These are phyloP conservation scores for Gynochthodes officinalis DNA, from an alignment of 257 asterid genomes.

Conservation along the genomic window DNA sequence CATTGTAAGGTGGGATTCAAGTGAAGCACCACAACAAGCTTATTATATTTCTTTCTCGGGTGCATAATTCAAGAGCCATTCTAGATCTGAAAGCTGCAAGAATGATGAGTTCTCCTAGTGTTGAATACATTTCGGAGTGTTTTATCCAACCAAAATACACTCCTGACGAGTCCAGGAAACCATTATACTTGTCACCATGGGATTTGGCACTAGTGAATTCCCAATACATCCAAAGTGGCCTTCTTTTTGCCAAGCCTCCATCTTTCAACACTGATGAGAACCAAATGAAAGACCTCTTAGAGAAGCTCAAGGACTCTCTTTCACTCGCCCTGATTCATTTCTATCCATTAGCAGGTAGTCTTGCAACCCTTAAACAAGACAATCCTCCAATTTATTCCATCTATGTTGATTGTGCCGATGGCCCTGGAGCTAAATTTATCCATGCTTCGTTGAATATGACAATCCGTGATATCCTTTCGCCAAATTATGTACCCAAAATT, in stretches of 20 bases:
- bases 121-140: background rate
- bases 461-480: conserved; percentile 22
- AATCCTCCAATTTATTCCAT: conserved; percentile 10
- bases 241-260: conserved; percentile 14
- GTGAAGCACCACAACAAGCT: too few relatives aligned
- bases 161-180: background rate
- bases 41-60: too few relatives aligned
- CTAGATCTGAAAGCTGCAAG: too few relatives aligned
- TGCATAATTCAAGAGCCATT: too few relatives aligned
- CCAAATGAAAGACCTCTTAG: background rate
- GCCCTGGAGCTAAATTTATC: conserved; percentile 32
- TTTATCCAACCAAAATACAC: conserved; percentile 1
- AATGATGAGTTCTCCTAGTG: background rate
- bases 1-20: too few relatives aligned
- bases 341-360: conserved; percentile 52
- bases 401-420: conserved; percentile 37
- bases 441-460: conserved; percentile 26
- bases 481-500: conserved; percentile 8
- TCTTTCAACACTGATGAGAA: background rate
- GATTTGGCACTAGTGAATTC: background rate
- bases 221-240: conserved; percentile 15
- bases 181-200: conserved; percentile 10
- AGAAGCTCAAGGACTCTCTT: conserved; percentile 26
- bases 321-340: conserved; percentile 43
- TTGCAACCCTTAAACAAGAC: conserved; percentile 17